Evolutionary conservation across 768 basidiomycete genomes (phyloP), one percentile per base, ranked within the genome.

Genomic region (Auricularia sp.): DNA sequence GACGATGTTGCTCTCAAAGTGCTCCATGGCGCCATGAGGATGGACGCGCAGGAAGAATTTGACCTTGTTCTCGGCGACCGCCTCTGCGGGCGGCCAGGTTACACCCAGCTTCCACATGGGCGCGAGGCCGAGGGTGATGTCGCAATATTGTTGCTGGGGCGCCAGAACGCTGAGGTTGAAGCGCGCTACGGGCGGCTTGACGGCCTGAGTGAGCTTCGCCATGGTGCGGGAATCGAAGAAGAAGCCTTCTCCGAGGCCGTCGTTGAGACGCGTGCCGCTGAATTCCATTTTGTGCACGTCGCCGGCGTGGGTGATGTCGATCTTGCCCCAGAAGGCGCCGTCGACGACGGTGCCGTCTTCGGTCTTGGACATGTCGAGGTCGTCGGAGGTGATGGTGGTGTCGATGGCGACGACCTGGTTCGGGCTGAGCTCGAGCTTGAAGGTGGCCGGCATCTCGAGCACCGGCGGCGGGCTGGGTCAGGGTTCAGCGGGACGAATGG

Each of bases 311-410:
- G 91, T 83, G 61, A 93, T 90, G 68, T 84, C 85, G 63, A 93
- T 83, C 71, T 92, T 92, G 3, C 91, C 91, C 90, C 88, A 93
- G 75, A 92, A 93, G 74, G 83, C 77, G 47, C 91, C 91, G 61
- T 90, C 91, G 21, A 93, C 91, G 29, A 85, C 78, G 14, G 89
- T 92, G 1, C 91, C 91, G 69, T 93, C 91, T 67, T 93, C 91
- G 87, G 91, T 91, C 61, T 89, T 83, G 2, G 91, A 88, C 91
- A 93, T 93, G 72, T 93, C 91, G 42, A 92, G 81, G 68, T 92
- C 91, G 42, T 89, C 88, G 2, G 91, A 92, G 62, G 83, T 80
- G 39, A 92, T 82, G 18, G 83, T 87, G 2, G 89, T 89, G 68
- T 93, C 91, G 21, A 93, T 81, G 5, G 86, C 88, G 63, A 93